phyloP scores from a whole-genome alignment of 1,284 basidiomycete species.

The Puccinia horiana region DNA sequence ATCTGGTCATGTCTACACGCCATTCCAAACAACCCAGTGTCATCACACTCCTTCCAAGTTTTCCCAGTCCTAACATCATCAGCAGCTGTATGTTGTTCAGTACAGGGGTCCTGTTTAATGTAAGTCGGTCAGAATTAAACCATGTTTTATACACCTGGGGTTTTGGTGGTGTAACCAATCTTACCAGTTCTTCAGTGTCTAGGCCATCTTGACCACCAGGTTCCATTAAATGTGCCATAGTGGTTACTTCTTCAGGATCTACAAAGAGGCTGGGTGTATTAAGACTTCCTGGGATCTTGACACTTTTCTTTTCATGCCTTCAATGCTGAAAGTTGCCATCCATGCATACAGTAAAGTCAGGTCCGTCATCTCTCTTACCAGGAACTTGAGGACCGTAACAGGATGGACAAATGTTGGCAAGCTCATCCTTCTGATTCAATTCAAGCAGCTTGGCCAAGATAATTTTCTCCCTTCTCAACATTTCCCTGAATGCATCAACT shows the following conservation, averaged over 20 bases:
- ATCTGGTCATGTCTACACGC: conserved; percentile 30
- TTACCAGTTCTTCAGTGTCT: too few species aligned
- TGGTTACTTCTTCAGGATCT: too few species aligned
- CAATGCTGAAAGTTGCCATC: too few species aligned
- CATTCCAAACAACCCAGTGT: conserved; percentile 34
- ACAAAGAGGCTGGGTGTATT: too few species aligned
- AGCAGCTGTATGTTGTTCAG: conserved; percentile 7
- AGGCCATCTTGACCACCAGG: too few species aligned
- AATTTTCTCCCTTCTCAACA: not conserved
- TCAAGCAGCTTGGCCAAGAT: not conserved
- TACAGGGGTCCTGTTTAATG: too few species aligned
- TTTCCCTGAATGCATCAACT: not conserved
- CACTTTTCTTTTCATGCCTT: too few species aligned
- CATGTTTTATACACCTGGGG: too few species aligned
- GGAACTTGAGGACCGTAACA: not conserved
- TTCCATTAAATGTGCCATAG: too few species aligned
- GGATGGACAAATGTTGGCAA: not conserved
- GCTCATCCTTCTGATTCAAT: not conserved
- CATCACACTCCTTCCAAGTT: conserved; percentile 24
- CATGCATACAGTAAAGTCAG: not conserved
- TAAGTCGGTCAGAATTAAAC: too few species aligned
- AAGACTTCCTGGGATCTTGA: too few species aligned
- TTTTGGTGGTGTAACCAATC: too few species aligned
- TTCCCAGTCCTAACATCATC: not conserved
- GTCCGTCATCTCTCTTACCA: not conserved